A percentile compares a stretch with the other conserved stretches of the same genome.
Evolutionary conservation across 345 rosid species (phyloP).

Genomic region (Eucalyptus marginata): DNA sequence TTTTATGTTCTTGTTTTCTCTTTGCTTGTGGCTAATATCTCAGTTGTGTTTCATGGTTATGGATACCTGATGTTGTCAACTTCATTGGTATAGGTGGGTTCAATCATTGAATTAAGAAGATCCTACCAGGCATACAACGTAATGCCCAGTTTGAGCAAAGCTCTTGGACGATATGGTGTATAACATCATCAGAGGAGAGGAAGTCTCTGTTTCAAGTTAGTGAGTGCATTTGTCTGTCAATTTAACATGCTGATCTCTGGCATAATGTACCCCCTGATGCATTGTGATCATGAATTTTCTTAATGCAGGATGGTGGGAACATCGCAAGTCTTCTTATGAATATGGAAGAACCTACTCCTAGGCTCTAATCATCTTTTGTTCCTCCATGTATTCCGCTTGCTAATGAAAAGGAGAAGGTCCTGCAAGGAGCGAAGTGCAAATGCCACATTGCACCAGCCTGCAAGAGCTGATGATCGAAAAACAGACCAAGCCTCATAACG

Average conservation of each 20-base stretch:
- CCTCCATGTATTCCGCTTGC: neutral
- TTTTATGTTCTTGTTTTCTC: neutral
- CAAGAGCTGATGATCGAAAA: neutral
- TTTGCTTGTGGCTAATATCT: neutral
- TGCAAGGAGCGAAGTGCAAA: neutral
- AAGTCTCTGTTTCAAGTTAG: neutral
- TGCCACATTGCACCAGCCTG: neutral
- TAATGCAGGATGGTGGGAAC: neutral
- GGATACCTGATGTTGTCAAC: neutral
- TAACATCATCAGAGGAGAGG: neutral
- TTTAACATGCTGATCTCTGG: neutral
- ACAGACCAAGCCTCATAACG: neutral
- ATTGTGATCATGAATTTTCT: neutral
- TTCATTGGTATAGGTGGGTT: conserved; percentile 59
- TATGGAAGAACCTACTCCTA: neutral
- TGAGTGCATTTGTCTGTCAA: neutral
- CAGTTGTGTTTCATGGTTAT: neutral
- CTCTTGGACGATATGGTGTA: conserved; percentile 72
- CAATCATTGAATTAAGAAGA: conserved; percentile 90
- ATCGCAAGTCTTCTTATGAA: neutral
- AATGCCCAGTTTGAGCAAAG: conserved; percentile 93
- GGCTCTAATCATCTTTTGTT: neutral
- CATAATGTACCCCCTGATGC: neutral
- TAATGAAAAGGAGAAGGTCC: neutral
- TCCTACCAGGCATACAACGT: conserved; percentile 96